A percentile compares a stretch with the other conserved stretches of the same genome.
Conservation (phyloP, 371 early-diverging fungal species). For the Mycotypha africana region DNA sequence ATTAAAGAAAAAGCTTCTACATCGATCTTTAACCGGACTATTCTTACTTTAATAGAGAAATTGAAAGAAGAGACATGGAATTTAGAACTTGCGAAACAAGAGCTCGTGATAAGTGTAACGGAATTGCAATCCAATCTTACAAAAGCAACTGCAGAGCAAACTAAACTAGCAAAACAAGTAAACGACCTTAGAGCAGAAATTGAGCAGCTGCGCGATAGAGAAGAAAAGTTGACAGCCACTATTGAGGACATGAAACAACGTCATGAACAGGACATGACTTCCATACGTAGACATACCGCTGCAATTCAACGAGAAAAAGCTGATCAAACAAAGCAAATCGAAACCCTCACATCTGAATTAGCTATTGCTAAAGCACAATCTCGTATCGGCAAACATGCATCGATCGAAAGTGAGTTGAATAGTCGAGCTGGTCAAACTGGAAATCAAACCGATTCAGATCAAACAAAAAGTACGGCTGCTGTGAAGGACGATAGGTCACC, state of each 20-base stretch:
- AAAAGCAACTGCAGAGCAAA: slow-evolving; percentile 52
- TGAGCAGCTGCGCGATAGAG: slow-evolving; percentile 60
- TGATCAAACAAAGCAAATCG: slow-evolving; percentile 50
- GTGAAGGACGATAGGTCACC: slow-evolving; percentile 9
- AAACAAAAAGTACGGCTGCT: slow-evolving; percentile 17
- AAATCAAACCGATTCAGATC: slow-evolving; percentile 15
- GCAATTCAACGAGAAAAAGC: slow-evolving; percentile 65
- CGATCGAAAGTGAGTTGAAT: slow-evolving; percentile 7
- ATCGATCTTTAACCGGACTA: no score
- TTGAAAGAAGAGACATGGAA: slow-evolving; percentile 62
- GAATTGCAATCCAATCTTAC: slow-evolving; percentile 51
- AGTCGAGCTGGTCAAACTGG: neutral
- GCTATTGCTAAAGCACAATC: slow-evolving; percentile 42
- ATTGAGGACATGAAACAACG: slow-evolving; percentile 51
- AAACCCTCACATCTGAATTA: slow-evolving; percentile 57
- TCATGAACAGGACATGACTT: slow-evolving; percentile 63
- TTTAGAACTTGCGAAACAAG: slow-evolving; percentile 55
- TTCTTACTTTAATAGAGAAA: slow-evolving; percentile 29
- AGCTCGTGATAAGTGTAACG: slow-evolving; percentile 44
- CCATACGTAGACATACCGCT: slow-evolving; percentile 54
- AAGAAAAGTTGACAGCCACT: slow-evolving; percentile 51
- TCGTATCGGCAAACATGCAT: slow-evolving; percentile 27
- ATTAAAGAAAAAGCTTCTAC: neutral
- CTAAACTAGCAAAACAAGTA: slow-evolving; percentile 51
- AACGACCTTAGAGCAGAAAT: slow-evolving; percentile 50